Evolutionary conservation across 2,329 filamentous ascomycete genomes (phyloP).

Genomic region (Didymellaceae sp.): DNA sequence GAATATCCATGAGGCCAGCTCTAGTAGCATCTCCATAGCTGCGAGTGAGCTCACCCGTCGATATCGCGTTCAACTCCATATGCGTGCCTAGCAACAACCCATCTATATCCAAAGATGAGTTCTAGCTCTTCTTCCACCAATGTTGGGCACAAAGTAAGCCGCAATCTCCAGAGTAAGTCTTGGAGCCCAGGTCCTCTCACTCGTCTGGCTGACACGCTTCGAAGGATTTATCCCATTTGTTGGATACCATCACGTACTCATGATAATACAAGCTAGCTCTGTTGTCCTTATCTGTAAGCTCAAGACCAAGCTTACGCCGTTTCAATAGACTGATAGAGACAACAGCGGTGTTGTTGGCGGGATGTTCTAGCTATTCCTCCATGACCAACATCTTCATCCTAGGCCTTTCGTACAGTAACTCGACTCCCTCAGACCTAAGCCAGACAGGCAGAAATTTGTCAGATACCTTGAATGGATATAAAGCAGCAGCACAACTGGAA

Average conservation of each 20-base stretch:
- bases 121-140: too few relatives aligned
- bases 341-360: constrained; percentile 85
- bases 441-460: constrained; percentile 90
- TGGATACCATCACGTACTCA: constrained; percentile 84
- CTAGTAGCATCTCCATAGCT: too few relatives aligned
- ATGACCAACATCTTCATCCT: constrained; percentile 97
- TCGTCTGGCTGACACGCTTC: constrained; percentile 11
- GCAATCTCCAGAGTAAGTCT: not conserved
- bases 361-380: constrained; percentile 94
- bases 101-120: too few relatives aligned
- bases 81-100: too few relatives aligned
- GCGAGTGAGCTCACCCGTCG: too few relatives aligned
- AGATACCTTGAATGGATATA: constrained; percentile 85
- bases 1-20: too few relatives aligned
- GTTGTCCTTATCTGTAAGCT: constrained; percentile 91
- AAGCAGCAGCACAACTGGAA: constrained; percentile 80
- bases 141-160: not conserved
- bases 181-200: not conserved
- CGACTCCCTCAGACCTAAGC: constrained; percentile 79
- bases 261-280: constrained; percentile 91
- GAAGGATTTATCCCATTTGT: constrained; percentile 66
- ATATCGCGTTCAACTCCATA: too few relatives aligned
- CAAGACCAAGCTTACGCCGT: constrained; percentile 17
- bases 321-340: not conserved
- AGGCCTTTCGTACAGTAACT: constrained; percentile 90